Conservation (phyloP, 2,329 filamentous ascomycete genomes). For the Lasiodiplodia hormozganensis region DNA sequence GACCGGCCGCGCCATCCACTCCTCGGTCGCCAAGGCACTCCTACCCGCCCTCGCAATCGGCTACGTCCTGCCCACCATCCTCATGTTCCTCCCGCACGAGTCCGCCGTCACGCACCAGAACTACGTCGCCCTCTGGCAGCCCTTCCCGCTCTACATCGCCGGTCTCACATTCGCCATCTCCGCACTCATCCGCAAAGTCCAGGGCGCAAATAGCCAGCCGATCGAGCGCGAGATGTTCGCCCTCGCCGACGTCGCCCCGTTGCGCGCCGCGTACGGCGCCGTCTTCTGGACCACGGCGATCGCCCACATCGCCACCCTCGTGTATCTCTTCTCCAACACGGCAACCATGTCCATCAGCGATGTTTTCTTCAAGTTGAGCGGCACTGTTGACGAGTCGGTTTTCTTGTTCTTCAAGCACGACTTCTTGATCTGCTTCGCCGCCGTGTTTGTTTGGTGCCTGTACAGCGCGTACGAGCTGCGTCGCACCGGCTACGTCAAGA, state of each 20-base stretch:
- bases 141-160: slow-evolving; percentile 10
- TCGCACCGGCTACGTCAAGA: slow-evolving; percentile 1
- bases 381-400: neutral
- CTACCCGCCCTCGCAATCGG: slow-evolving; percentile 37
- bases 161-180: neutral
- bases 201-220: neutral
- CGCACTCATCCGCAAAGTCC: neutral
- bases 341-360: neutral
- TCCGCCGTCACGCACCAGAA: slow-evolving; percentile 32
- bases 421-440: slow-evolving; percentile 9
- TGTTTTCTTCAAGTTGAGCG: slow-evolving; percentile 13
- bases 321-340: neutral
- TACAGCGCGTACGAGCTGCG: slow-evolving; percentile 27
- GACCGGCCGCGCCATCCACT: slow-evolving; percentile 30
- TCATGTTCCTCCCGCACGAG: slow-evolving; percentile 36
- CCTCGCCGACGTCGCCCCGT: slow-evolving; percentile 1
- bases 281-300: neutral
- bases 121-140: slow-evolving; percentile 36
- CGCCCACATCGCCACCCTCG: neutral
- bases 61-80: slow-evolving; percentile 36
- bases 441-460: slow-evolving; percentile 20
- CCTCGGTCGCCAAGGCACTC: slow-evolving; percentile 35
- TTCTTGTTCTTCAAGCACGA: slow-evolving; percentile 26
- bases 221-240: slow-evolving; percentile 11
- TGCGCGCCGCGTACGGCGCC: neutral